phyloP scores from a whole-genome alignment of 2,329 filamentous ascomycete genomes.

The Aureobasidium pullulans region DNA sequence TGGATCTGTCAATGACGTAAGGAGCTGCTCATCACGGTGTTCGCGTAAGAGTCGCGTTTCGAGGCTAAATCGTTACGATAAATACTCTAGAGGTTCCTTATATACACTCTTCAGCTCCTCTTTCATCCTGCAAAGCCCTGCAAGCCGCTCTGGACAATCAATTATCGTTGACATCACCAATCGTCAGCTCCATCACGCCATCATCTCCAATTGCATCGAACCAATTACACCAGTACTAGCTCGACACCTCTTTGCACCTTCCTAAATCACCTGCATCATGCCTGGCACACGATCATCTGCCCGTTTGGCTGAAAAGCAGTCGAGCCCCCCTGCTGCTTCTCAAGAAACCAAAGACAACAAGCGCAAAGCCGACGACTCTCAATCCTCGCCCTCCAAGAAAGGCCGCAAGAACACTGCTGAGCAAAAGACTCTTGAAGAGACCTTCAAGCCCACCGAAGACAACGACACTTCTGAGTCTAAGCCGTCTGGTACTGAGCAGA shows the following conservation, averaged over 20 bases:
- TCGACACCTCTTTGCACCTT: background rate
- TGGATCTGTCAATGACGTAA: background rate
- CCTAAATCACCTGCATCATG: constrained; percentile 18
- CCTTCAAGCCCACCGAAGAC: constrained; percentile 33
- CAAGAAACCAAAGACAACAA: constrained; percentile 20
- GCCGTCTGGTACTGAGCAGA: constrained; percentile 21
- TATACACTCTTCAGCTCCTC: constrained; percentile 12
- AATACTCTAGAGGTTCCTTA: constrained; percentile 13
- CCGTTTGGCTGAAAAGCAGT: constrained; percentile 18
- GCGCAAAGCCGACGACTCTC: constrained; percentile 28
- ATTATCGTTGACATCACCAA: constrained; percentile 3
- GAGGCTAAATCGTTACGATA: constrained; percentile 9
- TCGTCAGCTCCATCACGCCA: constrained; percentile 8
- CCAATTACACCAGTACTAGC: background rate
- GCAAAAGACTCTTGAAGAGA: constrained; percentile 49
- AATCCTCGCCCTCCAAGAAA: constrained; percentile 30
- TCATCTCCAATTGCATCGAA: background rate
- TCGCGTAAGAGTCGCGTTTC: constrained; percentile 8
- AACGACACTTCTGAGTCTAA: constrained; percentile 23
- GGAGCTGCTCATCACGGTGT: background rate
- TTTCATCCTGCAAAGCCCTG: background rate
- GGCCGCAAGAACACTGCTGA: constrained; percentile 31
- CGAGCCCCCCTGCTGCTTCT: constrained; percentile 18
- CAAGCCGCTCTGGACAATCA: background rate
- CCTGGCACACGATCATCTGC: constrained; percentile 26